Conservation (phyloP, 2,329 filamentous ascomycete species). For the Myriosclerotinia curreyana region DNA sequence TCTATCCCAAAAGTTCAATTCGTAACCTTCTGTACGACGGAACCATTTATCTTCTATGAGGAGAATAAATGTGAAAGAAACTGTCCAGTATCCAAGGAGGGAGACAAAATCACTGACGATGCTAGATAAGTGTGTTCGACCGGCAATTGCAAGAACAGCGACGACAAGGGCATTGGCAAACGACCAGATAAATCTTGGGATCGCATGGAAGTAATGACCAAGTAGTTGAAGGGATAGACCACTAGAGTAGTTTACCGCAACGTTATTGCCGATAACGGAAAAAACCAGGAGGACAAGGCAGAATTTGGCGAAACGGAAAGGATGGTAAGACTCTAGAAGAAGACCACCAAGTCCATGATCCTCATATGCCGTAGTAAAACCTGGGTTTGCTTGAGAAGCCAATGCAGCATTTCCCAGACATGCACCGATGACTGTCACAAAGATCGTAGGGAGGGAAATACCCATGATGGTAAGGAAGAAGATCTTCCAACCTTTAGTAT, state of each 20-base stretch:
- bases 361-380: slow-evolving; percentile 43
- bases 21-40: slow-evolving; percentile 33
- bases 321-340: slow-evolving; percentile 46
- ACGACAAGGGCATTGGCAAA: slow-evolving; percentile 36
- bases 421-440: slow-evolving; percentile 46
- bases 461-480: slow-evolving; percentile 35
- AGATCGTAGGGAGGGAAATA: slow-evolving; percentile 37
- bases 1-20: slow-evolving; percentile 35
- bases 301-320: slow-evolving; percentile 48
- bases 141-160: slow-evolving; percentile 35
- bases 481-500: slow-evolving; percentile 38
- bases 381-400: slow-evolving; percentile 41
- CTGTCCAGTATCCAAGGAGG: slow-evolving; percentile 38
- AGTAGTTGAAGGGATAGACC: slow-evolving; percentile 37
- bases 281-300: slow-evolving; percentile 40
- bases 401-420: slow-evolving; percentile 43
- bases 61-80: slow-evolving; percentile 37
- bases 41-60: slow-evolving; percentile 36
- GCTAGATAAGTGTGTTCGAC: slow-evolving; percentile 32
- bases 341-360: slow-evolving; percentile 48
- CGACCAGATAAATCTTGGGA: slow-evolving; percentile 40
- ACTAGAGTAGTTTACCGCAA: slow-evolving; percentile 37
- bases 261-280: slow-evolving; percentile 38
- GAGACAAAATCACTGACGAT: slow-evolving; percentile 38
- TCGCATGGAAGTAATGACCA: slow-evolving; percentile 37